These are phyloP conservation scores for Monosporascus sp. DNA, from an alignment of 2,329 filamentous ascomycete genomes.

Conservation along the genomic window DNA sequence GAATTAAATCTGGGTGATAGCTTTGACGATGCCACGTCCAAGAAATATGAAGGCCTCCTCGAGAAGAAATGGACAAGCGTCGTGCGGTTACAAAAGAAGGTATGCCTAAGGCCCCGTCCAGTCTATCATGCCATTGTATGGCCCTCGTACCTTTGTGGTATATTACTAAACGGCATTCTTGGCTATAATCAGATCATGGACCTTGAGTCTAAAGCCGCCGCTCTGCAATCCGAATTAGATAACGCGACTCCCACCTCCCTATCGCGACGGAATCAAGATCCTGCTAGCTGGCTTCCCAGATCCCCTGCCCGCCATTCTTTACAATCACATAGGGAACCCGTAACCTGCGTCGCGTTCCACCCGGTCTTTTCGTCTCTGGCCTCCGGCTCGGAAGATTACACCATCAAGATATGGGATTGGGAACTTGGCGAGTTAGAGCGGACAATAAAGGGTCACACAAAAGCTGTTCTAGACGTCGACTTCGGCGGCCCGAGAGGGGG, in stretches of 20 bases:
- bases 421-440: slow-evolving; percentile 85
- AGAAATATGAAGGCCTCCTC: slow-evolving; percentile 89
- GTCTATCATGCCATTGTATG: too few relatives aligned
- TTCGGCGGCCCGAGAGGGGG: slow-evolving; percentile 80
- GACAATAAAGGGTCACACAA: slow-evolving; percentile 89
- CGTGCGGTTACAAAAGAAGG: slow-evolving; percentile 92
- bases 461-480: slow-evolving; percentile 81
- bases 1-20: slow-evolving; percentile 67
- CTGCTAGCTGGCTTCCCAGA: slow-evolving; percentile 79
- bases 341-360: slow-evolving; percentile 89
- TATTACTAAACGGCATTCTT: neutral
- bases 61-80: slow-evolving; percentile 99
- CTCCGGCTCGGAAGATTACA: slow-evolving; percentile 85
- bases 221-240: slow-evolving; percentile 78
- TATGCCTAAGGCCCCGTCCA: slow-evolving; percentile 28
- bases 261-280: slow-evolving; percentile 76
- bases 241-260: slow-evolving; percentile 72
- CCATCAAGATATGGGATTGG: slow-evolving; percentile 98
- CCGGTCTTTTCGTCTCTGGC: slow-evolving; percentile 86
- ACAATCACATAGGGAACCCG: slow-evolving; percentile 73
- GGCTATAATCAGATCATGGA: slow-evolving; percentile 71
- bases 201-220: slow-evolving; percentile 68
- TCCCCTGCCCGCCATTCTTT: slow-evolving; percentile 76
- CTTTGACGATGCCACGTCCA: slow-evolving; percentile 76
- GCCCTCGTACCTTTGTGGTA: too few relatives aligned